Percentiles rank a stretch among this genome's conserved stretches.
Conservation (phyloP, 2,329 filamentous ascomycete genomes). For the Purpureocillium takamizusanense region DNA sequence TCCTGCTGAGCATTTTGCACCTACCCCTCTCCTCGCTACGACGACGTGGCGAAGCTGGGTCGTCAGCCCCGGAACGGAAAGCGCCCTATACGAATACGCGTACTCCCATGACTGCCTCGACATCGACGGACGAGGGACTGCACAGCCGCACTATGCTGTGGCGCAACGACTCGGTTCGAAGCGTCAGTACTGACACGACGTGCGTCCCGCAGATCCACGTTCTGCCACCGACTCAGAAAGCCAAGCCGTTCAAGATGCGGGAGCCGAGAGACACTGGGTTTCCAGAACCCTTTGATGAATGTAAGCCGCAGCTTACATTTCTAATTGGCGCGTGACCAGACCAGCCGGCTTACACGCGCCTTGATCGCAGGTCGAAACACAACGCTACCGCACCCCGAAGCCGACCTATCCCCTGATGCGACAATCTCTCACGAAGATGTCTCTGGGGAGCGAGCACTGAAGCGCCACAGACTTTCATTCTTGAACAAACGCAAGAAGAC, state of each 20-base stretch:
- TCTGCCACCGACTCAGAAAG: constrained; percentile 16
- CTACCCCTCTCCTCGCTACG: background rate
- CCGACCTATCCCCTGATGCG: constrained; percentile 47
- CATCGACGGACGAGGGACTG: background rate
- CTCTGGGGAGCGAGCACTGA: constrained; percentile 29
- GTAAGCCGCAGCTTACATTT: constrained; percentile 21
- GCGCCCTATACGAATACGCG: background rate
- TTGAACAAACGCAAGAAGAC: constrained; percentile 37
- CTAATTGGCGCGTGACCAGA: background rate
- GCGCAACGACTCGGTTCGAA: background rate
- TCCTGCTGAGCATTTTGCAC: background rate
- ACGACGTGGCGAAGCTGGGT: background rate
- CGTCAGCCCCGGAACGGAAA: background rate
- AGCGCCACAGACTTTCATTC: constrained; percentile 36
- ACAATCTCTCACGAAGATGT: constrained; percentile 47
- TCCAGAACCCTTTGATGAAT: constrained; percentile 38
- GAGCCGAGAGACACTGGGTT: constrained; percentile 38
- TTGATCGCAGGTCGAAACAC: constrained; percentile 41
- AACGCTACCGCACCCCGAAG: constrained; percentile 52
- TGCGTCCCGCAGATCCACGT: constrained; percentile 14
- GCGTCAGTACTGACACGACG: constrained; percentile 1
- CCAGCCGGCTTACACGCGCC: background rate
- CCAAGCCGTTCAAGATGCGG: constrained; percentile 7
- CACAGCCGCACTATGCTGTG: background rate
- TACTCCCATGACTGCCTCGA: background rate